Evolutionary conservation across 1,139 yeast genomes (phyloP).

Genomic region (Blastobotrys illinoisensis): DNA sequence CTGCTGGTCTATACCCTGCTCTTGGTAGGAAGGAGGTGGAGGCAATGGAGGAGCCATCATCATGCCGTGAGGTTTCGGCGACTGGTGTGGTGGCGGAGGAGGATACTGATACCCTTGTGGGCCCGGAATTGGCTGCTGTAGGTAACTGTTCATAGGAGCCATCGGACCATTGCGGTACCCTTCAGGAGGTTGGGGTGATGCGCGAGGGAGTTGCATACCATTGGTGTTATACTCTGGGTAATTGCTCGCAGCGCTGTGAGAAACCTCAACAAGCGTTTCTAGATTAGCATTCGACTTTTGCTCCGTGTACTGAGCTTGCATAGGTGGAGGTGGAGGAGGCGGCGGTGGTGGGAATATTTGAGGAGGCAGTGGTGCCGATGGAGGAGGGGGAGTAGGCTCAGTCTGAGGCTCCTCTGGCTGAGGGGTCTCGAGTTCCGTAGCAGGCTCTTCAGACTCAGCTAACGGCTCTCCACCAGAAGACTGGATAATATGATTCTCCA

Average conservation of each 20-base stretch:
- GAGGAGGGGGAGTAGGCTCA: slow-evolving; percentile 2
- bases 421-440: not conserved
- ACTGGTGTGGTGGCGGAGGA: not conserved
- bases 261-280: not conserved
- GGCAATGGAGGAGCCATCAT: not conserved
- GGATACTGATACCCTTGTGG: slow-evolving; percentile 5
- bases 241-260: not conserved
- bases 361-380: slow-evolving; percentile 8
- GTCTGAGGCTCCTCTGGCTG: slow-evolving; percentile 9
- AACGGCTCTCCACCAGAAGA: not conserved
- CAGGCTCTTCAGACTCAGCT: not conserved
- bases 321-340: slow-evolving; percentile 14
- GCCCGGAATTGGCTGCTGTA: not conserved
- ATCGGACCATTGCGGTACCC: not conserved
- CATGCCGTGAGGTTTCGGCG: not conserved
- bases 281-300: not conserved
- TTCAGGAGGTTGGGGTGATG: not conserved
- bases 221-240: not conserved
- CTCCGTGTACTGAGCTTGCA: not conserved
- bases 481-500: not conserved
- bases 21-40: not conserved
- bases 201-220: not conserved
- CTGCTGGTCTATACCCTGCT: slow-evolving; percentile 2
- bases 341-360: slow-evolving; percentile 9
- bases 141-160: not conserved